A percentile compares a stretch with the other conserved stretches of the same genome.
These are phyloP conservation scores for Cyclocybe cylindracea DNA, from an alignment of 768 basidiomycete species.

Conservation along the genomic window DNA sequence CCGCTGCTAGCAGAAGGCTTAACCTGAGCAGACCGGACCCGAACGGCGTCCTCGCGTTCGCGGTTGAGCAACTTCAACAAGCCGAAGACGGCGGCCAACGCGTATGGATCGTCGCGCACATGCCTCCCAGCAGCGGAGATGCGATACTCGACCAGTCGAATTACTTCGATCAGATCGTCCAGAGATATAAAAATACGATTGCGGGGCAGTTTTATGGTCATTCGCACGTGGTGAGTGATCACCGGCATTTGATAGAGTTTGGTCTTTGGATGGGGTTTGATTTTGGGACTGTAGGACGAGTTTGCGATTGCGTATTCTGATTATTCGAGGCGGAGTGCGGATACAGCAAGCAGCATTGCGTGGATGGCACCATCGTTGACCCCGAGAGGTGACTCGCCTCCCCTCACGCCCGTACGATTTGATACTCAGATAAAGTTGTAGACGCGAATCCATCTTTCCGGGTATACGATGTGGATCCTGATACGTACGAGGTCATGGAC, in stretches of 20 bases:
- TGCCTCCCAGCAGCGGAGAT: constrained; percentile 49
- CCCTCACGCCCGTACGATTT: background rate
- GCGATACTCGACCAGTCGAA: constrained; percentile 56
- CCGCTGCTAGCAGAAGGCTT: no score
- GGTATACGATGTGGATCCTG: constrained; percentile 62
- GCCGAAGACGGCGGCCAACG: constrained; percentile 59
- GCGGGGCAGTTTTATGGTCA: constrained; percentile 64
- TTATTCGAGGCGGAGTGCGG: constrained; percentile 40
- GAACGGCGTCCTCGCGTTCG: constrained; percentile 56
- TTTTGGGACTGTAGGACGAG: constrained; percentile 40
- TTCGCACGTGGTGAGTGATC: constrained; percentile 38
- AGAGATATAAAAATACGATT: constrained; percentile 55
- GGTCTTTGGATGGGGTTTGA: background rate
- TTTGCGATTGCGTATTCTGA: constrained; percentile 59
- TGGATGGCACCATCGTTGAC: constrained; percentile 57
- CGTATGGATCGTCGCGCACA: constrained; percentile 61
- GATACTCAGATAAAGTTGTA: constrained; percentile 14
- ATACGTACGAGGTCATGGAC: constrained; percentile 64
- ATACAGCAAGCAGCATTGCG: constrained; percentile 43
- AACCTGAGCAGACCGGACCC: constrained; percentile 41
- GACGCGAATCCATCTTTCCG: constrained; percentile 56
- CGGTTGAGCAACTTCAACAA: constrained; percentile 48
- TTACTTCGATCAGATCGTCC: constrained; percentile 59
- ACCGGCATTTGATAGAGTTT: background rate
- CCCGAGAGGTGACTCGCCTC: constrained; percentile 42